Evolutionary conservation across 2,329 filamentous ascomycete species (phyloP).

Genomic region (Fusarium euwallaceae): DNA sequence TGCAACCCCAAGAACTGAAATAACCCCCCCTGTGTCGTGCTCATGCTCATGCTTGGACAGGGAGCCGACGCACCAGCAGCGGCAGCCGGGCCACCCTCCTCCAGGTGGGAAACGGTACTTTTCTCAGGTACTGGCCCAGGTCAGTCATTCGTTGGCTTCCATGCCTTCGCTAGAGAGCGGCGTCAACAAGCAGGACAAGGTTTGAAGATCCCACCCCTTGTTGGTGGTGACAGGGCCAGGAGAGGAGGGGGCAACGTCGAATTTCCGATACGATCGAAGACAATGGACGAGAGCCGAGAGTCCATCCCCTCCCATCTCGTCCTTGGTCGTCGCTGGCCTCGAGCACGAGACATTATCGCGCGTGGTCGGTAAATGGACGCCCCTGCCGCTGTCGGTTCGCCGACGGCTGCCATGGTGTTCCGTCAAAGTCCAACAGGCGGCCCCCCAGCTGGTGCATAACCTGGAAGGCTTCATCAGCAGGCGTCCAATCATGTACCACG

Average conservation of each 20-base stretch:
- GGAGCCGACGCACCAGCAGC: conserved; percentile 23
- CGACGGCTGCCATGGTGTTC: conserved; percentile 41
- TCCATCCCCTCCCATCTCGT: not conserved
- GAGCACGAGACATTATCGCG: conserved; percentile 9
- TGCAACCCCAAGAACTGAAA: conserved; percentile 39
- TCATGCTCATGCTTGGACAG: conserved; percentile 26
- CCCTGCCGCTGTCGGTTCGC: conserved; percentile 40
- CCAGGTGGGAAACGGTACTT: conserved; percentile 39
- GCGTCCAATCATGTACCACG: conserved; percentile 34
- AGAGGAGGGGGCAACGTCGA: conserved; percentile 20
- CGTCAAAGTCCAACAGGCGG: conserved; percentile 37
- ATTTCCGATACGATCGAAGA: conserved; percentile 18
- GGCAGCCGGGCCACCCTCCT: conserved; percentile 35
- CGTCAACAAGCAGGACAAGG: conserved; percentile 37
- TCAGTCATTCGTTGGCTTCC: conserved; percentile 22
- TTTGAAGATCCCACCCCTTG: conserved; percentile 45
- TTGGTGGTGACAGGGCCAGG: conserved; percentile 29
- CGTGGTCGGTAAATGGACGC: conserved; percentile 31
- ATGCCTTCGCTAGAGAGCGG: conserved; percentile 26
- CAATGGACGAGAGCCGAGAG: not conserved
- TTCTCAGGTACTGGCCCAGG: conserved; percentile 18
- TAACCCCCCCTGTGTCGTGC: conserved; percentile 25
- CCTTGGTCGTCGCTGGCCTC: not conserved
- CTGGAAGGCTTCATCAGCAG: conserved; percentile 35
- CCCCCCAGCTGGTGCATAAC: conserved; percentile 43